Percentiles rank a stretch among this genome's conserved stretches.
Evolutionary conservation across 768 basidiomycete species (phyloP).

Genomic region (Artomyces pyxidatus): DNA sequence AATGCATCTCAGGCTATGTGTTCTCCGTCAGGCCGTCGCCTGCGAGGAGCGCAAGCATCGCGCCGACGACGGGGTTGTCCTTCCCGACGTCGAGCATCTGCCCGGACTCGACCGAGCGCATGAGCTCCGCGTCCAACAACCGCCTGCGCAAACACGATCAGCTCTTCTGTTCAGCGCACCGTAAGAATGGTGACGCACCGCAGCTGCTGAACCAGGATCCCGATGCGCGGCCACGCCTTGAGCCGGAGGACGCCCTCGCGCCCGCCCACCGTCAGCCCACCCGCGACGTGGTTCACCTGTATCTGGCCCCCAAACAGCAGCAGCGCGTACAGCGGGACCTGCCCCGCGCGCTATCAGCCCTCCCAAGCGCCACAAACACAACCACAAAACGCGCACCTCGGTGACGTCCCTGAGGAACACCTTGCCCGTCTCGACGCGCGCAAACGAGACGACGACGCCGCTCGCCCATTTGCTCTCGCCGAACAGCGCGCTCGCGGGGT

Average conservation of each 20-base stretch:
- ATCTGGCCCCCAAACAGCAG: conserved; percentile 80
- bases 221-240: conserved; percentile 84
- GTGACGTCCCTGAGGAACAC: conserved; percentile 82
- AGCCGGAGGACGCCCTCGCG: conserved; percentile 51
- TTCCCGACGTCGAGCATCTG: conserved; percentile 35
- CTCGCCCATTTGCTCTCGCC: conserved; percentile 62
- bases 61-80: conserved; percentile 45
- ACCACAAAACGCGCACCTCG: conserved; percentile 43
- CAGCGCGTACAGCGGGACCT: conserved; percentile 86
- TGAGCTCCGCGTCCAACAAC: conserved; percentile 61
- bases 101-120: conserved; percentile 59
- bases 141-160: conserved; percentile 32
- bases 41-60: conserved; percentile 32
- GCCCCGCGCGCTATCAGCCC: too few species aligned
- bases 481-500: conserved; percentile 79
- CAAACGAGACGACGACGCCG: conserved; percentile 78
- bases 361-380: not conserved
- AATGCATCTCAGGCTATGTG: too few species aligned
- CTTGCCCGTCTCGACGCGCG: conserved; percentile 75
- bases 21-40: conserved; percentile 26
- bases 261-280: conserved; percentile 60
- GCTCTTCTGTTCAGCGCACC: not conserved
- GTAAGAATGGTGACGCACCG: conserved; percentile 37
- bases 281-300: conserved; percentile 68
- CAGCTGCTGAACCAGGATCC: conserved; percentile 80